A percentile compares a stretch with the other conserved stretches of the same genome.
These are phyloP conservation scores for Plasmopara viticola DNA, from an alignment of 352 stramenopile genomes.

Conservation along the genomic window DNA sequence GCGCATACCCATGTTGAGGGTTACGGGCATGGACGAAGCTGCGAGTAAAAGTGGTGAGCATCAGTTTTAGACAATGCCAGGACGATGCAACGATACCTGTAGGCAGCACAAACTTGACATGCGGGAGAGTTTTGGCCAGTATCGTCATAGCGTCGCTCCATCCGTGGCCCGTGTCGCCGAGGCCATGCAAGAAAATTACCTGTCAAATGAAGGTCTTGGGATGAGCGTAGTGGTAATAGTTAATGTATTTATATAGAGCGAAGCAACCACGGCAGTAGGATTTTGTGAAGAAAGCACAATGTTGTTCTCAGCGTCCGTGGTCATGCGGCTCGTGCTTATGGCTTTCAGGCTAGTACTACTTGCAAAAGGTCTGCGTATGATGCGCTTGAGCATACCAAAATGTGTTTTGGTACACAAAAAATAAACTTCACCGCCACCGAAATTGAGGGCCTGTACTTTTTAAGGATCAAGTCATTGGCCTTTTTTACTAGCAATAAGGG, in stretches of 20 bases:
- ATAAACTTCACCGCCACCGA: too few relatives aligned
- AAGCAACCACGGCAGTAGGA: constrained; percentile 26
- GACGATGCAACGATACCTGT: constrained; percentile 28
- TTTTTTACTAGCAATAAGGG: too few relatives aligned
- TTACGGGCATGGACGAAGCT: constrained; percentile 87
- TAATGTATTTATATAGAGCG: too few relatives aligned
- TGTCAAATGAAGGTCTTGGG: constrained; percentile 5
- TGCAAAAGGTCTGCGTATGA: constrained; percentile 7
- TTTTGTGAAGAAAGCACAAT: constrained; percentile 28
- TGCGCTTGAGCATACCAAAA: constrained; percentile 12
- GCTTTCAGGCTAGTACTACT: neutral
- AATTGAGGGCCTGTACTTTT: too few relatives aligned
- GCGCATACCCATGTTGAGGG: constrained; percentile 91
- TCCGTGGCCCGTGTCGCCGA: constrained; percentile 89
- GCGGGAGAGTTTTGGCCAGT: constrained; percentile 46
- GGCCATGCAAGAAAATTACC: constrained; percentile 84
- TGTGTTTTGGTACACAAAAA: too few relatives aligned
- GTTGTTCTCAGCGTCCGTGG: constrained; percentile 31
- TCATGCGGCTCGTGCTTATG: constrained; percentile 22
- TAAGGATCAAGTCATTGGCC: too few relatives aligned
- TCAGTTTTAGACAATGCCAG: neutral
- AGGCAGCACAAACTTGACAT: constrained; percentile 76
- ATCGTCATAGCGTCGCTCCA: constrained; percentile 65
- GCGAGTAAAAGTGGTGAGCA: constrained; percentile 3
- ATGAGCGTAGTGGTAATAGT: too few relatives aligned